A percentile compares a stretch with the other conserved stretches of the same genome.
Evolutionary conservation across 2,329 filamentous ascomycete genomes (phyloP).

Genomic region (Cordyceps cateniannulata): DNA sequence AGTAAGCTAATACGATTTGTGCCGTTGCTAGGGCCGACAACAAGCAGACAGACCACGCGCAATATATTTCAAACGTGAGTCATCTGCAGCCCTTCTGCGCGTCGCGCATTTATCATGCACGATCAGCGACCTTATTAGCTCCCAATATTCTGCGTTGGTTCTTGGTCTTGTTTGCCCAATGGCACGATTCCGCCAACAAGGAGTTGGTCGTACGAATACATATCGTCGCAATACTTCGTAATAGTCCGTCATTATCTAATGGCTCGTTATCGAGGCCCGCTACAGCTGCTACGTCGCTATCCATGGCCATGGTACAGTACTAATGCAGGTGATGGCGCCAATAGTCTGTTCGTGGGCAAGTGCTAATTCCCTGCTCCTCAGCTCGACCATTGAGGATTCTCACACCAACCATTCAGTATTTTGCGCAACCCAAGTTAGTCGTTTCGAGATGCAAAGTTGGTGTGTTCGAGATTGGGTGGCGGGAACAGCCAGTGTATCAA

Average conservation of each 20-base stretch:
- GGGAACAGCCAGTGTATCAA: background rate
- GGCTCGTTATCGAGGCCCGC: background rate
- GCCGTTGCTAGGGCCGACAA: no score
- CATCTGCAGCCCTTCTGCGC: background rate
- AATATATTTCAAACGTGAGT: slow-evolving; percentile 3
- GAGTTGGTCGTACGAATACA: no score
- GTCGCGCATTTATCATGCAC: background rate
- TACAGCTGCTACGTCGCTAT: background rate
- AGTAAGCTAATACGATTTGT: no score
- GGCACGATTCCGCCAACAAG: background rate
- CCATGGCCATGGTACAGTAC: slow-evolving; percentile 1
- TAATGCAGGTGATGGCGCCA: slow-evolving; percentile 14
- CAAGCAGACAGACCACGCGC: background rate
- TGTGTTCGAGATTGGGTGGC: background rate
- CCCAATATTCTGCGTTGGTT: background rate
- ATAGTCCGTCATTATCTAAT: background rate
- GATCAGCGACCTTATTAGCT: background rate
- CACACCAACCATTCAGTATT: background rate
- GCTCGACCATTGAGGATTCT: background rate
- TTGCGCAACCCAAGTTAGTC: background rate
- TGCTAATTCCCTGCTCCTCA: background rate
- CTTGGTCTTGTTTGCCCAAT: background rate
- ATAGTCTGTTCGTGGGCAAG: background rate
- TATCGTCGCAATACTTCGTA: background rate
- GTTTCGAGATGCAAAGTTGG: background rate